These are phyloP conservation scores for Phytophthora multivora DNA, from an alignment of 352 stramenopile genomes.

Conservation along the genomic window DNA sequence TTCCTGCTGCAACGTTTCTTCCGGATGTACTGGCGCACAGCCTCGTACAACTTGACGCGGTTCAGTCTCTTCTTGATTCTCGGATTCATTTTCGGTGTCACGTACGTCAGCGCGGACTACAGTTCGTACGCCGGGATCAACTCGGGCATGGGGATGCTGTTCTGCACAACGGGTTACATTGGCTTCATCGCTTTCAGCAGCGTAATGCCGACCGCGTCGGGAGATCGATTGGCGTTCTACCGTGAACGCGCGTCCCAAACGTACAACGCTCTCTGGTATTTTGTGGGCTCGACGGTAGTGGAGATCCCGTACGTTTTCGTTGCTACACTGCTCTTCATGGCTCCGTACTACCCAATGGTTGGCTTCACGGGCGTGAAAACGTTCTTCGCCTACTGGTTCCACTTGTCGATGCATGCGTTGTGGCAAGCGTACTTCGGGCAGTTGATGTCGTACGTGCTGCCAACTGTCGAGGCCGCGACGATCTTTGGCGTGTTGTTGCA, in stretches of 20 bases:
- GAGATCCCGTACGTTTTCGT: constrained; percentile 57
- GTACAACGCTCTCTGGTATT: constrained; percentile 35
- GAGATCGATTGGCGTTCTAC: constrained; percentile 88
- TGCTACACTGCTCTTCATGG: constrained; percentile 19
- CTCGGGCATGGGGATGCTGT: constrained; percentile 61
- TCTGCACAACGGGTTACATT: constrained; percentile 69
- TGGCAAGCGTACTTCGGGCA: constrained; percentile 30
- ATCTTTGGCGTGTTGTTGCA: constrained; percentile 34
- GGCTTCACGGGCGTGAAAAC: constrained; percentile 19
- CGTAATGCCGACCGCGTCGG: constrained; percentile 63
- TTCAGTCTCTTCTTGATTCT: constrained; percentile 33
- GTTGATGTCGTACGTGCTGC: constrained; percentile 35
- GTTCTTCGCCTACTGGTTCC: constrained; percentile 26
- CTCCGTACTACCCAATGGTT: constrained; percentile 20
- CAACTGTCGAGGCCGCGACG: constrained; percentile 51
- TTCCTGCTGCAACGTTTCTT: constrained; percentile 56
- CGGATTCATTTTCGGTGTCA: constrained; percentile 28
- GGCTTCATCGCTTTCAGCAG: constrained; percentile 70
- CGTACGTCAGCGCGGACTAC: constrained; percentile 28
- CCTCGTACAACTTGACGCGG: constrained; percentile 44
- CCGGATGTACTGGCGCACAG: constrained; percentile 78
- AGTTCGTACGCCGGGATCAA: constrained; percentile 33
- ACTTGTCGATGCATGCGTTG: constrained; percentile 22
- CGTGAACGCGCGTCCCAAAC: constrained; percentile 79
- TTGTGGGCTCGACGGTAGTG: constrained; percentile 16